Conservation (phyloP, 2,329 filamentous ascomycete species). For the Exophiala dermatitidis region DNA sequence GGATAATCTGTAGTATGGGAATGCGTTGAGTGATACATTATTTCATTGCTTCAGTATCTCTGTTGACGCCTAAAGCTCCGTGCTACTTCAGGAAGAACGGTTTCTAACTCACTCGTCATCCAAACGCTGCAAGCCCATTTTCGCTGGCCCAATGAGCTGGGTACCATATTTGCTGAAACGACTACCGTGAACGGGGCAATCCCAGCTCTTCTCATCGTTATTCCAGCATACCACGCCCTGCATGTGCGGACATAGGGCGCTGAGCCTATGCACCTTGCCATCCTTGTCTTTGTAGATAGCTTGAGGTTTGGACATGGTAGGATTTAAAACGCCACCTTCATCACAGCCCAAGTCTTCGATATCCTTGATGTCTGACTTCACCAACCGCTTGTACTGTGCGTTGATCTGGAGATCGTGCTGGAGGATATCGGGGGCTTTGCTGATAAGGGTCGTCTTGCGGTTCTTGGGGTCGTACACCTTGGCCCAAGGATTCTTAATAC, state of each 20-base stretch:
- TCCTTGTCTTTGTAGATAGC: slow-evolving; percentile 53
- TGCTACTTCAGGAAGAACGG: background rate
- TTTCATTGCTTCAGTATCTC: no score
- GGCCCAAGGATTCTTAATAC: slow-evolving; percentile 31
- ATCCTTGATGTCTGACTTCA: slow-evolving; percentile 49
- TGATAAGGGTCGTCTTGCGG: slow-evolving; percentile 37
- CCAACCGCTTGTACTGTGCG: slow-evolving; percentile 49
- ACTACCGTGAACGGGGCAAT: slow-evolving; percentile 46
- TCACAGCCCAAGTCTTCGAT: slow-evolving; percentile 49
- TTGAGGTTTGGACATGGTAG: slow-evolving; percentile 39
- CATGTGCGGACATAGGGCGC: slow-evolving; percentile 51
- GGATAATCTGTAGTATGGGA: no score
- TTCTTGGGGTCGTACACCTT: background rate
- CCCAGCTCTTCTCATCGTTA: slow-evolving; percentile 46
- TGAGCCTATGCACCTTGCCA: slow-evolving; percentile 46
- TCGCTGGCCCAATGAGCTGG: slow-evolving; percentile 38
- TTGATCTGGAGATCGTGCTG: slow-evolving; percentile 51
- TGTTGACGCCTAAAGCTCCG: no score
- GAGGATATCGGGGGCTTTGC: slow-evolving; percentile 42
- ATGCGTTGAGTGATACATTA: no score
- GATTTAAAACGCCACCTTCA: slow-evolving; percentile 48
- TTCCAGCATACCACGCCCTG: slow-evolving; percentile 54
- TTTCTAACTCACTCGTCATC: slow-evolving; percentile 4
- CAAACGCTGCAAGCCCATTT: slow-evolving; percentile 30
- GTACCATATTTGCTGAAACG: slow-evolving; percentile 40